Conservation (phyloP, 2,329 filamentous ascomycete genomes). For the Cercospora citrullina region DNA sequence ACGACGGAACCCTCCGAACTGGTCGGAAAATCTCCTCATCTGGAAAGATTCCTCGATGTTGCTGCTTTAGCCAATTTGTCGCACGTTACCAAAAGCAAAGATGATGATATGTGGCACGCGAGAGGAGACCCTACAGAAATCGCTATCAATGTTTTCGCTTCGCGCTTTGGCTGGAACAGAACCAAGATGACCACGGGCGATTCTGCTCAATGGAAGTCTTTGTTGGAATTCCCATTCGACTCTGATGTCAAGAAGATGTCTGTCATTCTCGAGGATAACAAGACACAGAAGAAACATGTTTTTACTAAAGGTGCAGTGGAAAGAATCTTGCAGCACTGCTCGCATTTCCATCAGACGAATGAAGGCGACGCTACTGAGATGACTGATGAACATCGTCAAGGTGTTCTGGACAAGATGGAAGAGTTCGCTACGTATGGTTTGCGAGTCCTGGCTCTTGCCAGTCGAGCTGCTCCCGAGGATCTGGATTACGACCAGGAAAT, state of each 20-base stretch:
- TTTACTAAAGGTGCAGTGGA: constrained; percentile 71
- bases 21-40: constrained; percentile 48
- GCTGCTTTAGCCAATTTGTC: constrained; percentile 67
- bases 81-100: constrained; percentile 57
- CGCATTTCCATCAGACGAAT: constrained; percentile 31
- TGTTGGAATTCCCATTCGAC: constrained; percentile 71
- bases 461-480: constrained; percentile 59
- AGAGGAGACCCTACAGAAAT: constrained; percentile 71
- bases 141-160: constrained; percentile 71
- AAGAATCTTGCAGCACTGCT: constrained; percentile 64
- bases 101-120: constrained; percentile 59
- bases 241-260: constrained; percentile 76
- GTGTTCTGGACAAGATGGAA: constrained; percentile 68
- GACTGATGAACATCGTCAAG: constrained; percentile 53
- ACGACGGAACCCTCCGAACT: constrained; percentile 29
- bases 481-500: constrained; percentile 46
- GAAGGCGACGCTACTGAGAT: constrained; percentile 50
- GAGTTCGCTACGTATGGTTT: constrained; percentile 62
- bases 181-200: constrained; percentile 25
- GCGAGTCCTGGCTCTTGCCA: constrained; percentile 58
- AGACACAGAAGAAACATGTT: constrained; percentile 46
- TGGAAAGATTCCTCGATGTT: constrained; percentile 52
- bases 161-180: constrained; percentile 55
- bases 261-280: constrained; percentile 62
- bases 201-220: constrained; percentile 45